These are phyloP conservation scores for Tulasnella sp. DNA, from an alignment of 768 basidiomycete species.

Conservation along the genomic window DNA sequence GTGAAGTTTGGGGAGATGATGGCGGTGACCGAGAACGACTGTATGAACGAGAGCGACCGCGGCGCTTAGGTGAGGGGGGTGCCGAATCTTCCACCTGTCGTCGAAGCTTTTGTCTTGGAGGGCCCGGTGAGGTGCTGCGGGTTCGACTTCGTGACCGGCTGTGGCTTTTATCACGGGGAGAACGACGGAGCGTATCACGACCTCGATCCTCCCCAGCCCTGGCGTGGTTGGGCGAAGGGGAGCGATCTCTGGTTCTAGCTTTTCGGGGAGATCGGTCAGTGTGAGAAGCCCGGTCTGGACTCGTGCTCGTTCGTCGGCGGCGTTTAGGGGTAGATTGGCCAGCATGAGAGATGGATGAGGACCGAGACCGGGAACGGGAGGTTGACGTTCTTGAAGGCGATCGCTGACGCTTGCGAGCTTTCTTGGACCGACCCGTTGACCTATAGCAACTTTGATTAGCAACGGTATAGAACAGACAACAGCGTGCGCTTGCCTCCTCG, in stretches of 20 bases:
- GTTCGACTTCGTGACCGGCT: background rate
- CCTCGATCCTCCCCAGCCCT: conserved; percentile 9
- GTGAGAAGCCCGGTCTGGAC: conserved; percentile 14
- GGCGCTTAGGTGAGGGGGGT: background rate
- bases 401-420: conserved; percentile 18
- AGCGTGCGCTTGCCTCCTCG: conserved; percentile 3
- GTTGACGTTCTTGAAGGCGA: conserved; percentile 29
- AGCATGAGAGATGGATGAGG: background rate
- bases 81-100: background rate
- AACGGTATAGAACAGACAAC: background rate
- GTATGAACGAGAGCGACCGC: background rate
- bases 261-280: conserved; percentile 4
- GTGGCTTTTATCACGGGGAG: background rate
- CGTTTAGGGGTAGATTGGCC: conserved; percentile 34
- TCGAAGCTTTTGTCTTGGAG: background rate
- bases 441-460: background rate
- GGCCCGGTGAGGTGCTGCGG: background rate
- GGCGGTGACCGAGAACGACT: conserved; percentile 26
- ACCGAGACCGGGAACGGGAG: conserved; percentile 22
- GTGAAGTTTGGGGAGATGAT: conserved; percentile 21
- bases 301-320: background rate
- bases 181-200: conserved; percentile 2
- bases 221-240: background rate
- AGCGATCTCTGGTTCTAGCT: background rate
- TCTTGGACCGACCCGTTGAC: conserved; percentile 17